Percentiles rank a stretch among this genome's conserved stretches.
phyloP scores from a whole-genome alignment of 192 early-diverging fungal species.

The Coemansia sp. region DNA sequence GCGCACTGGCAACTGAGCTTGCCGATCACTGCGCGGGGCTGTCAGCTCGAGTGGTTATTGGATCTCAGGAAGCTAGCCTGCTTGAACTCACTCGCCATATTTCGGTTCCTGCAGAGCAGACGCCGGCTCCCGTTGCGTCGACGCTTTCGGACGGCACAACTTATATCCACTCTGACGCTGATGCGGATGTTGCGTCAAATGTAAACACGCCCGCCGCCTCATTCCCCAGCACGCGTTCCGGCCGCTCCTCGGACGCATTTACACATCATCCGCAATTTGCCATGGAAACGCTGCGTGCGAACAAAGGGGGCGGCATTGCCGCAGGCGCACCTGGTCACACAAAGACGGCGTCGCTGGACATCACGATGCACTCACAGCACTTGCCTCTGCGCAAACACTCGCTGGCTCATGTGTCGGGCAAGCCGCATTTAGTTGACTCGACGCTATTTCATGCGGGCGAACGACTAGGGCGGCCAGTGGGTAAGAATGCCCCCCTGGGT shows the following conservation, averaged over 20 bases:
- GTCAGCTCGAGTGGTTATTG: neutral
- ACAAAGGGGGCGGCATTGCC: neutral
- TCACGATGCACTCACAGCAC: neutral
- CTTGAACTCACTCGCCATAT: conserved; percentile 2
- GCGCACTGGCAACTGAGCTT: neutral
- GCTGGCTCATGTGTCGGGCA: neutral
- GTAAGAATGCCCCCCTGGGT: conserved; percentile 1
- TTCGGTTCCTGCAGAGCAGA: neutral
- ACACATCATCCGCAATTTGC: neutral
- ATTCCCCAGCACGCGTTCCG: conserved; percentile 1
- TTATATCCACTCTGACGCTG: neutral
- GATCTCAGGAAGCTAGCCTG: neutral
- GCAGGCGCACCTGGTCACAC: neutral
- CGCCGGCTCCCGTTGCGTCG: neutral
- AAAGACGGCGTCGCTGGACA: conserved; percentile 19
- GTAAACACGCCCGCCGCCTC: neutral
- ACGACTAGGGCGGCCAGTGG: neutral
- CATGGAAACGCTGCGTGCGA: neutral
- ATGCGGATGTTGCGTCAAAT: neutral
- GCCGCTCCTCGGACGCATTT: conserved; percentile 7
- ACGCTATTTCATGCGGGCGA: neutral
- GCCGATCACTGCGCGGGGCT: neutral
- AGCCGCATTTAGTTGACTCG: neutral
- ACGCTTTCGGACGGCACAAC: neutral
- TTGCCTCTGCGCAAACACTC: conserved; percentile 8